Evolutionary conservation across 768 basidiomycete species (phyloP).

Genomic region (Russula griseocarnosa): DNA sequence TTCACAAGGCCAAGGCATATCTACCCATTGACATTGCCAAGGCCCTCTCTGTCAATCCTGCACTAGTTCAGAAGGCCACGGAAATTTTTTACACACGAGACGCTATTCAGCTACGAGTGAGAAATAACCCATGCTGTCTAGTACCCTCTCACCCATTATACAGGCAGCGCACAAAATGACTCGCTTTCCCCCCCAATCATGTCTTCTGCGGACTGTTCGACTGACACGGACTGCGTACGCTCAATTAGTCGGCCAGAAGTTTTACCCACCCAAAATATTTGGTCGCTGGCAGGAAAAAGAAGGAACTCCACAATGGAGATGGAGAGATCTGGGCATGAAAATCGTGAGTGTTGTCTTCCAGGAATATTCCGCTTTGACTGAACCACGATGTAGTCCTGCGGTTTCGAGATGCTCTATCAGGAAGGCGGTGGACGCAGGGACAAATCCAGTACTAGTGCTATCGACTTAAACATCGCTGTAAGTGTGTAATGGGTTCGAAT

Average conservation of each 20-base stretch:
- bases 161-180: constrained; percentile 87
- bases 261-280: constrained; percentile 88
- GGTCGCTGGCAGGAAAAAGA: constrained; percentile 64
- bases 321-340: constrained; percentile 90
- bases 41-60: constrained; percentile 57
- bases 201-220: constrained; percentile 55
- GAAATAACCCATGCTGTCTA: constrained; percentile 28
- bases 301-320: constrained; percentile 64
- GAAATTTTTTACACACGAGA: constrained; percentile 97
- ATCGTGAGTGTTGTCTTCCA: constrained; percentile 48
- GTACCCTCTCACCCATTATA: not conserved
- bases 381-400: constrained; percentile 61
- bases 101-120: constrained; percentile 80
- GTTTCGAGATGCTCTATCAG: constrained; percentile 95
- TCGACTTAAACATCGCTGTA: constrained; percentile 48
- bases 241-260: constrained; percentile 86
- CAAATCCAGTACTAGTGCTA: constrained; percentile 36
- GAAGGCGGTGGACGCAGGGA: constrained; percentile 64
- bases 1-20: constrained; percentile 75
- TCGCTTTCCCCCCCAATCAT: constrained; percentile 75
- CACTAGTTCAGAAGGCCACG: constrained; percentile 78
- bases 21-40: constrained; percentile 77
- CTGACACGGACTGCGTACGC: constrained; percentile 94
- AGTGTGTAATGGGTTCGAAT: constrained; percentile 27
- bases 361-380: not conserved